Percentiles rank a stretch among this genome's conserved stretches.
Evolutionary conservation across 2,329 filamentous ascomycete genomes (phyloP).

Genomic region (Diplodia mutila): DNA sequence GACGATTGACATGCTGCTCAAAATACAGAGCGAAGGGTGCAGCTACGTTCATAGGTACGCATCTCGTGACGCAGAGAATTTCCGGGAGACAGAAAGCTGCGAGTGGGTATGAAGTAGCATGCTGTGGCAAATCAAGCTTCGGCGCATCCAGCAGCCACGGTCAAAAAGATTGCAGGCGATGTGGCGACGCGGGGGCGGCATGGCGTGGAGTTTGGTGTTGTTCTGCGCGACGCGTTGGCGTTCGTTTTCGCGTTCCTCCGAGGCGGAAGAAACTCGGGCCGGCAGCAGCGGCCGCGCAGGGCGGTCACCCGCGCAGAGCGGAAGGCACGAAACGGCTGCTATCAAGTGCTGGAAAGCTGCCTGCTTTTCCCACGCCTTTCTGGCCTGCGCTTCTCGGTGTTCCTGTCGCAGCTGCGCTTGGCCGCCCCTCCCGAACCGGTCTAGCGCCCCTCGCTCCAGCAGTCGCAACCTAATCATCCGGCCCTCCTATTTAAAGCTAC

Average conservation of each 20-base stretch:
- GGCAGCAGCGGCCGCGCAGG: background rate
- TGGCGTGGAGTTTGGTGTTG: background rate
- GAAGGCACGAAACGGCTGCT: slow-evolving; percentile 10
- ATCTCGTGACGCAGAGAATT: no score
- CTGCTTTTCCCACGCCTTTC: slow-evolving; percentile 21
- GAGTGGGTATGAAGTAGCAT: background rate
- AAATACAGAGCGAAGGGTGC: no score
- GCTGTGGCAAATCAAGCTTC: background rate
- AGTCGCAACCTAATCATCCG: slow-evolving; percentile 34
- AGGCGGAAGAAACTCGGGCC: background rate
- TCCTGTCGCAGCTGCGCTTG: slow-evolving; percentile 20
- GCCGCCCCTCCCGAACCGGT: slow-evolving; percentile 18
- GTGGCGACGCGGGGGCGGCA: background rate
- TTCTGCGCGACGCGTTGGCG: background rate
- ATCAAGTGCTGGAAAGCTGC: slow-evolving; percentile 21
- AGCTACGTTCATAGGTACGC: no score
- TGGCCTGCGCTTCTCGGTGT: slow-evolving; percentile 21
- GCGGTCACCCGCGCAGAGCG: slow-evolving; percentile 14
- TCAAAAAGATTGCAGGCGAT: background rate
- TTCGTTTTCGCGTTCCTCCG: slow-evolving; percentile 20
- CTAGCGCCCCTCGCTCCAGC: slow-evolving; percentile 22
- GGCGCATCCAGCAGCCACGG: no score
- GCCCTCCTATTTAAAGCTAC: slow-evolving; percentile 38
- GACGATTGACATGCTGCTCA: no score
- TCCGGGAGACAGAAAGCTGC: background rate